Conservation (phyloP, 192 early-diverging fungal genomes). For the Podila clonocystis region DNA sequence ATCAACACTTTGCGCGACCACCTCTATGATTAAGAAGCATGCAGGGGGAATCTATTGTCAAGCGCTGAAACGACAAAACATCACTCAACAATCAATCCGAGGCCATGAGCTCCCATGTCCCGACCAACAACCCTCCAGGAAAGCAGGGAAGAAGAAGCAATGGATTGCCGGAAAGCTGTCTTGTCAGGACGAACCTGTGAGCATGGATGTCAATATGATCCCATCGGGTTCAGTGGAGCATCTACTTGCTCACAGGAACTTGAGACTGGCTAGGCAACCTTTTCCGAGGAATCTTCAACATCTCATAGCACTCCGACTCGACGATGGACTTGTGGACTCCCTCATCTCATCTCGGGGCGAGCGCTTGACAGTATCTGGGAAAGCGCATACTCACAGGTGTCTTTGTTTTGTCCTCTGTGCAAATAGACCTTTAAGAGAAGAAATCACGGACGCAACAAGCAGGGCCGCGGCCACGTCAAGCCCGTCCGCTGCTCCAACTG, state of each 20-base stretch:
- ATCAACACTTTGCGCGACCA: not conserved
- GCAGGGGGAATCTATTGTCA: conserved; percentile 27
- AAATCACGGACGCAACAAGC: conserved; percentile 99
- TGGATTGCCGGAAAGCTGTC: too few species aligned
- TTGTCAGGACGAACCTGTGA: not conserved
- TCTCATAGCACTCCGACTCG: too few species aligned
- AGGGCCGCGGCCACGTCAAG: conserved; percentile 98
- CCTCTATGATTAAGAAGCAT: not conserved
- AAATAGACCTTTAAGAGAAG: conserved; percentile 96
- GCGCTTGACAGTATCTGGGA: not conserved
- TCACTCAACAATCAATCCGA: not conserved
- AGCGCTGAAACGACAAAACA: not conserved
- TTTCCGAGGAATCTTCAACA: too few species aligned
- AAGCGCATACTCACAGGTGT: not conserved
- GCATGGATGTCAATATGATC: not conserved
- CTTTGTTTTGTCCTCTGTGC: not conserved
- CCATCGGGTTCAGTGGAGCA: not conserved
- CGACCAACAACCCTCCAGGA: too few species aligned
- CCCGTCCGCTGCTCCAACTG: conserved; percentile 99
- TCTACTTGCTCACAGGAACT: too few species aligned
- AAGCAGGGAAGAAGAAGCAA: too few species aligned
- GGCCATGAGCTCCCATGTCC: too few species aligned
- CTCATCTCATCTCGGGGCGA: too few species aligned
- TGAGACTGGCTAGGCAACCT: too few species aligned
- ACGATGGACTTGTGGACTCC: too few species aligned